Evolutionary conservation across 805 yeast genomes (phyloP), one percentile per base, ranked within the genome.

Genomic region (Teunomyces panamensis): DNA sequence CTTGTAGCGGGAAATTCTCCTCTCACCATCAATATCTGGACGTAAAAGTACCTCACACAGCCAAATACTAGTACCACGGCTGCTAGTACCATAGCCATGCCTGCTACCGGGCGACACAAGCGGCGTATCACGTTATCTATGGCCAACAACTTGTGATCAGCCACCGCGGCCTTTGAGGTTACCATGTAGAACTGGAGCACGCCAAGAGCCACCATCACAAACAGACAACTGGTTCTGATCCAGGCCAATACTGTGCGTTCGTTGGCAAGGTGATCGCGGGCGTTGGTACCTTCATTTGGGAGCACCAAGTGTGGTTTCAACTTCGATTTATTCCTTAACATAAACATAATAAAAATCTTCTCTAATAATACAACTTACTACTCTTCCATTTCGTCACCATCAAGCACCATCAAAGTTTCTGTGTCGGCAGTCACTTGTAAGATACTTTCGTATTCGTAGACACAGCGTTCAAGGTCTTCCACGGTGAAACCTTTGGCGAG

Each of bases 401-500:
- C 80, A 42, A 83, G 69, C 55, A 85, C 71, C 65, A 81, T 79
- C 58, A 86, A 71, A 36, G 75, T 75, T 55, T 80, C 84, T 46
- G 85, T 89, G 47, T 86, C 85, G 47, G 86, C 89, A 27, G 84
- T 75, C 39, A 78, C 71, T 60, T 86, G 86, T 91, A 96, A 88
- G 29, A 91, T 73, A 29, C 75, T 75, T 30, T 80, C 77, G 65
- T 92, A 92, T 63, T 87, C 91, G 39, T 74, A 73, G 39, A 92
- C 73, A 75, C 96, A 87, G 48, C 80, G 85, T 46, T 77, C 80
- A 54, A 92, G 79, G 62, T 89, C 89, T 52, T 83, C 79, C 58
- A 84, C 84, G 0, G 96, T 89, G 68, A 80, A 92, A 4, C 97
- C 97, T 68, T 86, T 85, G 30, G 87, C 85, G 35, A 89, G 71